Base-by-base conservation (phyloP, 352 stramenopile genomes). In the Globisporangium abappressorium region DNA sequence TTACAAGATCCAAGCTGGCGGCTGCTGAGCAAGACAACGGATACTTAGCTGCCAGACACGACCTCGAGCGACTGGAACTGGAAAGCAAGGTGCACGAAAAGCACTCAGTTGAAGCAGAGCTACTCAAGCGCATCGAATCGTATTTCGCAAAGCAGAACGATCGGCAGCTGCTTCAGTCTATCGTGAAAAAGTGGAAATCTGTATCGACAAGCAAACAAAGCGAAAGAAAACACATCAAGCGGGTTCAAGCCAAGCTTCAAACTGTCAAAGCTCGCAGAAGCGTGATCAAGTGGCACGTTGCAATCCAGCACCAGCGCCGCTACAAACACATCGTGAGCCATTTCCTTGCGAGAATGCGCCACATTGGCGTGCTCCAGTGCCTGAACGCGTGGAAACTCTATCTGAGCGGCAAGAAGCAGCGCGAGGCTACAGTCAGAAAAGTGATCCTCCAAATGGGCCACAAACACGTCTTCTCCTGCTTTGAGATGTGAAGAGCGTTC, bases 351-450 rank as follows among this genome's bases (percentile, higher is more conserved):
- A 57, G 57, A 7, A 79, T 89, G 75, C 71, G 66, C 14, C 72
- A 82, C 18, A 41, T 87, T 22, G 36, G 36, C 3, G 79, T 77
- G 33, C 54, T 79, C 0, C 77, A 69, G 9, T 89, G 80, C 26
- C 80, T 90, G n/a, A 75, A 79, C 55, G 82, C 77, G 22, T 92
- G 84, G 84, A 84, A 78, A 62, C 58, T 74, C 33, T 64, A 59
- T 24, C 33, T 59, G 0, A 46, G 43, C 0, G 18, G 56, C 3
- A 34, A 56, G n/a, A 77, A 73, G 22, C 34, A 68, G 15, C 70
- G 65, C 9, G 69, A 74, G 6, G 51, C n/a, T n/a, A 74, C 71
- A 56, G 57, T 80, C 7, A 41, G 70, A 22, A 65, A 70, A 5
- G 74, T 73, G 5, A 49, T 89, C 22, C 73, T 70, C 33, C 54